Evolutionary conservation across 331 rosid genomes (phyloP).

Genomic region (Pyrus hybrid): DNA sequence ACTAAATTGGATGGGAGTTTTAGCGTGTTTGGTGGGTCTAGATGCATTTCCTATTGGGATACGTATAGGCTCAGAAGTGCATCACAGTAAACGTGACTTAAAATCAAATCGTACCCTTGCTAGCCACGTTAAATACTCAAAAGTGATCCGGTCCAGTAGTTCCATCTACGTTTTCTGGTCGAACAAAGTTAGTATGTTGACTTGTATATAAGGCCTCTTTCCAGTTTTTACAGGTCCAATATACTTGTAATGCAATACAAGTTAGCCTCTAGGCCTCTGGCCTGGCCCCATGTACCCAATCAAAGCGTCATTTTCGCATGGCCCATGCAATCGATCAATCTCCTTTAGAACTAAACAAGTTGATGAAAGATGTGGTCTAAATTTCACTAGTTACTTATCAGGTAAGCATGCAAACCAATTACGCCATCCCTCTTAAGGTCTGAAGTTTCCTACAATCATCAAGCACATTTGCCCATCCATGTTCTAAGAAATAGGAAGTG

Average conservation of each 20-base stretch:
- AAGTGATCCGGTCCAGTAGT: background rate
- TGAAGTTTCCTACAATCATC: background rate
- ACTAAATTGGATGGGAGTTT: background rate
- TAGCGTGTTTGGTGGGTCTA: background rate
- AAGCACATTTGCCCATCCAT: background rate
- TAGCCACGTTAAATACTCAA: background rate
- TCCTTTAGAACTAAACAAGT: background rate
- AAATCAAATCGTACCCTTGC: background rate
- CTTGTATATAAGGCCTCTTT: background rate
- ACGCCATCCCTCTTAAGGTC: background rate
- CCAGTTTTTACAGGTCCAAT: background rate
- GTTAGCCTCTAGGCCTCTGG: background rate
- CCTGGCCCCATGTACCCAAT: background rate
- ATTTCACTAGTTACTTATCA: background rate
- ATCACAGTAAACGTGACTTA: background rate
- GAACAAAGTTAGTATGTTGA: background rate
- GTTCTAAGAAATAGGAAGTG: background rate
- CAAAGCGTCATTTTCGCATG: background rate
- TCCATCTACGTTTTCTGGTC: background rate
- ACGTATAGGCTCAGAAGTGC: background rate
- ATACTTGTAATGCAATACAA: background rate
- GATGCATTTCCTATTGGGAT: background rate
- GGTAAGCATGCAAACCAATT: background rate
- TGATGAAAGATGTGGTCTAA: background rate
- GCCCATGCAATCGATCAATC: background rate